Base-by-base conservation (phyloP, 202 grass and related monocot species). In the Panicum hallii region DNA sequence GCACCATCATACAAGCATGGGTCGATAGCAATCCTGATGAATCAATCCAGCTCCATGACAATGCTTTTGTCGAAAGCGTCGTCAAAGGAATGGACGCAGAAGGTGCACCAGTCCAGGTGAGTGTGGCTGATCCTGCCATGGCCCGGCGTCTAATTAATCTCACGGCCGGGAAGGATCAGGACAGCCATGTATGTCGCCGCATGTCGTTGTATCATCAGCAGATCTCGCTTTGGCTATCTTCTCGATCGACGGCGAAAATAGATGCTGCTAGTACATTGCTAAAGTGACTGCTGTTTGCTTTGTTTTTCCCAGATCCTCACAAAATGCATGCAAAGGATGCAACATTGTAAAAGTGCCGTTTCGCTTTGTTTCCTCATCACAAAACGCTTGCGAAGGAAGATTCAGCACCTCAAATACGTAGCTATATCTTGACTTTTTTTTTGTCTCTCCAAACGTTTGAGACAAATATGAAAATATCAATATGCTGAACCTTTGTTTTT, bases 1-100 rank as follows among this genome's bases (percentile, higher is more conserved):
- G 0, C 3, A 77, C 54, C 55, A 77, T 61, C 55, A 77, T 77
- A 15, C 54, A 77, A 22, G 74, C 38, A 77, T 60, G 53, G 53
- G 30, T 57, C 20, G 53, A 56, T 28, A 76, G 19, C 73, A 74
- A 23, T 55, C 53, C 53, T 75, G 73, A 58, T 58, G 1, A 19
- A 75, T 75, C 11, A 38, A 6, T n/a, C 72, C 30, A 74, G 6
- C 30, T 50, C 72, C 20, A 66, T 15, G 60, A 48, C 34, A 66
- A 38, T 66, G 43, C 41, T 36, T 79, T 65, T 80, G 17, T 1
- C 46, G 12, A 67, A 67, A 80, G 19, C 34, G 63, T 80, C 34
- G 63, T 80, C 77, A 53, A 79, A 67, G 34, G 48, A 19, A 36
- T 43, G 17, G 13, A 38, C 16, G 9, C 22, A 70, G 74, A 77